Conservation (phyloP, 805 yeast genomes). For the Maudiozyma bulderi region DNA sequence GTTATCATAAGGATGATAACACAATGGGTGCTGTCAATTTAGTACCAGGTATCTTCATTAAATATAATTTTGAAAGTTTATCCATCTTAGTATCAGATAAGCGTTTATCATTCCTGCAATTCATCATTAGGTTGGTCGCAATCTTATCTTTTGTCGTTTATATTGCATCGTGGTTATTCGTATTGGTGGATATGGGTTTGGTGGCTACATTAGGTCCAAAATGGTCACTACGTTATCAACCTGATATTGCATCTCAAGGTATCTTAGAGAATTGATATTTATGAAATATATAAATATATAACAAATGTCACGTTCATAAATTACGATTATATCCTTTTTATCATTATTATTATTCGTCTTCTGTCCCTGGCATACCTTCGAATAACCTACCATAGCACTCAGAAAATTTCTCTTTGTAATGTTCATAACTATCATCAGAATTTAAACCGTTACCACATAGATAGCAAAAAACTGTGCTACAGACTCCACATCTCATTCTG, state of each 20-base stretch:
- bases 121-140: conserved; percentile 68
- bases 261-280: conserved; percentile 11
- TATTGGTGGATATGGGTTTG: conserved; percentile 45
- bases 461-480: conserved; percentile 43
- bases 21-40: conserved; percentile 10
- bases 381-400: conserved; percentile 43
- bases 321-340: neutral
- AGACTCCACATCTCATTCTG: conserved; percentile 47
- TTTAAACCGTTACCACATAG: conserved; percentile 39
- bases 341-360: conserved; percentile 3
- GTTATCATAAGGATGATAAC: conserved; percentile 17
- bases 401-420: conserved; percentile 35
- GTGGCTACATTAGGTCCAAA: conserved; percentile 49
- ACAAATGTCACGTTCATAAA: neutral
- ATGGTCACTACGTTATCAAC: conserved; percentile 31
- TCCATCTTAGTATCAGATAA: conserved; percentile 57
- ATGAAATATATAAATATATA: neutral
- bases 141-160: conserved; percentile 75
- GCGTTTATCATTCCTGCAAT: conserved; percentile 68
- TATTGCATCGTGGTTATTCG: conserved; percentile 55
- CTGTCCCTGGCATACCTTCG: conserved; percentile 39
- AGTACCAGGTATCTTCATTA: conserved; percentile 73
- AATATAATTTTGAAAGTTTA: conserved; percentile 84
- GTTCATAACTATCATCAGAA: conserved; percentile 40
- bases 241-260: conserved; percentile 20